These are phyloP conservation scores for Cordyceps cateniannulata DNA, from an alignment of 2,329 filamentous ascomycete species.

Conservation along the genomic window DNA sequence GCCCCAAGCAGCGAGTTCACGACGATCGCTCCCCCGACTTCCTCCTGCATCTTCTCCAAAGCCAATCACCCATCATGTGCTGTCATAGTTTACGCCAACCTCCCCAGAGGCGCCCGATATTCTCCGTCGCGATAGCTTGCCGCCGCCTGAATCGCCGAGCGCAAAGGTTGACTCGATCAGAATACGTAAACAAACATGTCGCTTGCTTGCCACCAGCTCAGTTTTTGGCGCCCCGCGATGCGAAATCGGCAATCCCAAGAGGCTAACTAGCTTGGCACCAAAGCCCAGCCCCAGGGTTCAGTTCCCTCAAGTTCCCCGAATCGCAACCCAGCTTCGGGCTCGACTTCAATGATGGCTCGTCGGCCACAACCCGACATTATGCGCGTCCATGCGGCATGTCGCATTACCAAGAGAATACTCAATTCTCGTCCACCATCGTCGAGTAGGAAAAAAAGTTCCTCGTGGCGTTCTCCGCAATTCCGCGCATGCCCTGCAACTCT, in stretches of 20 bases:
- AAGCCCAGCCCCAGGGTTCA: background rate
- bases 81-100: background rate
- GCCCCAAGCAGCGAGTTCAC: background rate
- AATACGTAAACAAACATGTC: constrained; percentile 10
- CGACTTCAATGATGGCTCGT: background rate
- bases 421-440: background rate
- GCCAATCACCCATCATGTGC: background rate
- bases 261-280: background rate
- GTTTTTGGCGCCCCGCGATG: background rate
- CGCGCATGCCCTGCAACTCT: background rate
- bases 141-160: background rate
- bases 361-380: background rate
- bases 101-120: background rate
- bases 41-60: background rate
- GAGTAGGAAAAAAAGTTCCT: background rate
- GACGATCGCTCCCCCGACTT: background rate
- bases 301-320: background rate
- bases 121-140: background rate
- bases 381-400: background rate
- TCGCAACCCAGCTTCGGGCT: background rate
- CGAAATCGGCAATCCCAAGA: background rate
- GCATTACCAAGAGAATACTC: background rate
- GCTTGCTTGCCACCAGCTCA: background rate
- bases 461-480: constrained; percentile 9
- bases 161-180: constrained; percentile 8